A percentile compares a stretch with the other conserved stretches of the same genome.
Conservation (phyloP, 73 alveolate genomes). For the Paramecium sexaurelia region DNA sequence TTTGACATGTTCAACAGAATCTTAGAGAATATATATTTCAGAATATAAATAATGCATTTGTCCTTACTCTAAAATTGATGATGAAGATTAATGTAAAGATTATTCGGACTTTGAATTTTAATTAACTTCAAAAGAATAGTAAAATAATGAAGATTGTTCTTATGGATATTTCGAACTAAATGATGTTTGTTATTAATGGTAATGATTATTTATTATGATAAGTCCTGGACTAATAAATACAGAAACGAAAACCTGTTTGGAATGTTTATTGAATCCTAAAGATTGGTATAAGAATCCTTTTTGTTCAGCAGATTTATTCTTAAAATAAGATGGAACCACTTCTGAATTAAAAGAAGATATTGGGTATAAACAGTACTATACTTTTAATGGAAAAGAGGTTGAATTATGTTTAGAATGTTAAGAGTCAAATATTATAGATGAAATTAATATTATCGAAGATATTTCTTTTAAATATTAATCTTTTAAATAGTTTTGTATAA, state of each 20-base stretch:
- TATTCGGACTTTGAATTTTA: not conserved
- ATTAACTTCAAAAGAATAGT: not conserved
- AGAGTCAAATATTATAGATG: not conserved
- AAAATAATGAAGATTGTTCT: not conserved
- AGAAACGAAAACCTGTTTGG: not conserved
- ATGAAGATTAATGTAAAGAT: not conserved
- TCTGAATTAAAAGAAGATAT: not conserved
- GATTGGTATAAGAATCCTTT: not conserved
- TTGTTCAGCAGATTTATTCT: not conserved
- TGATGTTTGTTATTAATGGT: not conserved
- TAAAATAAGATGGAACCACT: not conserved
- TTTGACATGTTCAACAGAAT: not conserved
- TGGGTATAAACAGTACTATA: not conserved
- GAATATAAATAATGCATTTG: not conserved
- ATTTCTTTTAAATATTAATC: not conserved
- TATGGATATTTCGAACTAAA: not conserved
- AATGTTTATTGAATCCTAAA: not conserved
- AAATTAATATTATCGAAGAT: not conserved
- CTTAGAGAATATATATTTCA: not conserved
- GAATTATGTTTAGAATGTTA: not conserved
- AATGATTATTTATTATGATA: not conserved
- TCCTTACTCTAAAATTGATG: not conserved
- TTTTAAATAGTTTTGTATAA: not conserved
- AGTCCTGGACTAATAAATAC: not conserved
- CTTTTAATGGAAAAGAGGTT: not conserved